Evolutionary conservation across 331 rosid species (phyloP).

Genomic region (Dryas integrifolia): DNA sequence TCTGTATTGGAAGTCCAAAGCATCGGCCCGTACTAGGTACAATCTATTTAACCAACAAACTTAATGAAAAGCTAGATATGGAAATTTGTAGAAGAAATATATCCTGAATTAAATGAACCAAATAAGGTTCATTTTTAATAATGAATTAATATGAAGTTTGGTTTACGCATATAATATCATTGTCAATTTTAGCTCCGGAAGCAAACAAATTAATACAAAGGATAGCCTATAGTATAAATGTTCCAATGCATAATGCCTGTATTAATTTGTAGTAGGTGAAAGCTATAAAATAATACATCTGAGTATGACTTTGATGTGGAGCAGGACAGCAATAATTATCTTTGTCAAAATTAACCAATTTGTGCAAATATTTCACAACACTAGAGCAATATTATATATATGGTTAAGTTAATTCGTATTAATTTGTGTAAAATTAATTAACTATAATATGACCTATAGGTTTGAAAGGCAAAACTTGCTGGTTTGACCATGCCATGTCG

Average conservation of each 20-base stretch:
- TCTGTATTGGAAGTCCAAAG: neutral
- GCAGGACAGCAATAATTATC: constrained; percentile 25
- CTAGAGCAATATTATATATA: neutral
- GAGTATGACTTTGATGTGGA: constrained; percentile 36
- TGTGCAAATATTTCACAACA: too few species aligned
- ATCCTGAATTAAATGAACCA: constrained; percentile 54
- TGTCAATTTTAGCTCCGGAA: constrained; percentile 36
- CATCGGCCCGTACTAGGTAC: neutral
- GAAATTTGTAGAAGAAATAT: constrained; percentile 18
- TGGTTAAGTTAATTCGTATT: neutral
- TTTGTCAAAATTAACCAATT: neutral
- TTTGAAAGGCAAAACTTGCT: neutral
- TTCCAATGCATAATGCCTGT: constrained; percentile 42
- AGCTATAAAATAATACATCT: constrained; percentile 25
- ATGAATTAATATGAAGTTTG: constrained; percentile 43
- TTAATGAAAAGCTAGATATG: neutral
- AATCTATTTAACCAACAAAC: neutral
- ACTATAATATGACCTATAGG: neutral
- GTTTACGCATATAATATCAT: constrained; percentile 35
- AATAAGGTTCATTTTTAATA: constrained; percentile 35
- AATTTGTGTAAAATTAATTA: too few species aligned
- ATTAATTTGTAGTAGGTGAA: constrained; percentile 30
- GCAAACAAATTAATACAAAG: constrained; percentile 38
- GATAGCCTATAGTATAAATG: constrained; percentile 39
- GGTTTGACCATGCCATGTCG: constrained; percentile 7